phyloP scores from a whole-genome alignment of 768 basidiomycete species.

The Russula ochroleuca region DNA sequence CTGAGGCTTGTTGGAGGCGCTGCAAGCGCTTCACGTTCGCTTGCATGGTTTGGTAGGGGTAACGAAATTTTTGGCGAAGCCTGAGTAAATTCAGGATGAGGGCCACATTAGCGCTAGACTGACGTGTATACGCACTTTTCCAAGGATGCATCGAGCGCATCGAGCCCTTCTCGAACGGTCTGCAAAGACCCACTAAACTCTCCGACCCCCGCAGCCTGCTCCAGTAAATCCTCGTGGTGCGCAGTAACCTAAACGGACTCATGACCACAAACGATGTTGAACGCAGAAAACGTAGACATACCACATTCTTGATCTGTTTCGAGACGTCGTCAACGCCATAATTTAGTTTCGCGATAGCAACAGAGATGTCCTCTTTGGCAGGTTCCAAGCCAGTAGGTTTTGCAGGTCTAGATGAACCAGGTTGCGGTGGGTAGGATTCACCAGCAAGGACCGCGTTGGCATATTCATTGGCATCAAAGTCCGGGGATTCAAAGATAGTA shows the following conservation, averaged over 20 bases:
- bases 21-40: slow-evolving; percentile 67
- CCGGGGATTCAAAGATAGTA: slow-evolving; percentile 61
- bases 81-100: slow-evolving; percentile 37
- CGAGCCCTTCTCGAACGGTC: slow-evolving; percentile 63
- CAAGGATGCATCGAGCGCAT: slow-evolving; percentile 68
- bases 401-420: slow-evolving; percentile 30
- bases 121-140: slow-evolving; percentile 55
- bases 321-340: slow-evolving; percentile 88
- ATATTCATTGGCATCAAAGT: slow-evolving; percentile 86
- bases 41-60: slow-evolving; percentile 75
- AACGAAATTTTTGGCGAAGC: slow-evolving; percentile 78
- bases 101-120: neutral
- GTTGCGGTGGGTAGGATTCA: slow-evolving; percentile 59
- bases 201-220: slow-evolving; percentile 72
- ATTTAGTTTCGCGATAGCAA: slow-evolving; percentile 83
- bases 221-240: slow-evolving; percentile 78
- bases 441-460: slow-evolving; percentile 88
- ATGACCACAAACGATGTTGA: neutral
- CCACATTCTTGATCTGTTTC: slow-evolving; percentile 82
- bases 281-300: slow-evolving; percentile 40
- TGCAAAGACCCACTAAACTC: slow-evolving; percentile 66
- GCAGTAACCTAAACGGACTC: slow-evolving; percentile 56
- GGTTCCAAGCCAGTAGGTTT: slow-evolving; percentile 46
- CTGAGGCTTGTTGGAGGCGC: slow-evolving; percentile 76
- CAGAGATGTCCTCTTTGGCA: slow-evolving; percentile 81